A percentile compares a stretch with the other conserved stretches of the same genome.
These are phyloP conservation scores for Vaucheria bursata DNA, from an alignment of 352 stramenopile genomes.

Conservation along the genomic window DNA sequence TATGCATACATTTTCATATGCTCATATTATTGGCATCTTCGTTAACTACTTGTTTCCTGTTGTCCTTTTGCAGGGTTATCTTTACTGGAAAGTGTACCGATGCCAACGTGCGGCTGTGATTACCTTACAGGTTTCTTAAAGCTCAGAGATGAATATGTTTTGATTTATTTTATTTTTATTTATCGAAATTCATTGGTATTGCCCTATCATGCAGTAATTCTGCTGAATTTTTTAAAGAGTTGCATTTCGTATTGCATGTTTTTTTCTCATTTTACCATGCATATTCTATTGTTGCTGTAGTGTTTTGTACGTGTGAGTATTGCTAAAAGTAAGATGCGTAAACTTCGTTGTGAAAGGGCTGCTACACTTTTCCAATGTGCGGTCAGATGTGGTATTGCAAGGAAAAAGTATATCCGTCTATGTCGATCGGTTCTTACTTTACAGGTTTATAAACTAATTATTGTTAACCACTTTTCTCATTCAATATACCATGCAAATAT, in stretches of 20 bases:
- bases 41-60: not conserved
- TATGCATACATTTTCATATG: not conserved
- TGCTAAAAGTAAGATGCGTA: no score
- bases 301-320: no score
- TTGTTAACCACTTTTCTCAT: no score
- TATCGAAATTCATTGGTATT: no score
- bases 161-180: no score
- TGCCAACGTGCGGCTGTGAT: not conserved
- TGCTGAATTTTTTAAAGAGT: no score
- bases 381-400: conserved; percentile 6
- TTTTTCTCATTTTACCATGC: no score
- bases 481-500: no score
- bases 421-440: conserved; percentile 10
- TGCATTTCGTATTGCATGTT: no score
- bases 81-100: not conserved
- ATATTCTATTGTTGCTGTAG: no score
- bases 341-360: conserved; percentile 8
- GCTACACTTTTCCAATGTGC: conserved; percentile 19
- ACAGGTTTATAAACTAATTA: conserved; percentile 19
- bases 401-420: conserved; percentile 14
- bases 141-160: no score
- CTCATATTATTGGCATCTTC: not conserved
- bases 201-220: no score
- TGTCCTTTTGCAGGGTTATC: not conserved
- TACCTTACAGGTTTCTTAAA: not conserved